Percentiles rank a stretch among this genome's conserved stretches.
These are phyloP conservation scores for Talaromyces sp. DNA, from an alignment of 2,329 filamentous ascomycete species.

Conservation along the genomic window DNA sequence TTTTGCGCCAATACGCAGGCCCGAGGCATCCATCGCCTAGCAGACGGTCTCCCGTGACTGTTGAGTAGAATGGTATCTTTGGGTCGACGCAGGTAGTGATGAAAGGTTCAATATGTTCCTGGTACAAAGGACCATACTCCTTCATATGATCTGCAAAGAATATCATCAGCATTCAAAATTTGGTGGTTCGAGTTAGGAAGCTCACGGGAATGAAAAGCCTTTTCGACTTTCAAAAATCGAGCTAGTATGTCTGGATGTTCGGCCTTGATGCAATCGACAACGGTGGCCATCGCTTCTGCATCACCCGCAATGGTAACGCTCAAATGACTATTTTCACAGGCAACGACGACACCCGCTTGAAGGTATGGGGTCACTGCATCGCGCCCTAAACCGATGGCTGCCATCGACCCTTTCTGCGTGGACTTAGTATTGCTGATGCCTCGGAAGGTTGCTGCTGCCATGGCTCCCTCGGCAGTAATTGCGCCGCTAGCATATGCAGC, in stretches of 20 bases:
- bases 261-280: conserved; percentile 5
- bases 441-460: conserved; percentile 13
- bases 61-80: neutral
- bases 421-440: neutral
- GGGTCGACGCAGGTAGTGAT: neutral
- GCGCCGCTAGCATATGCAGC: conserved; percentile 24
- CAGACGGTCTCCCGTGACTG: too few species aligned
- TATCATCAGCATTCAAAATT: neutral
- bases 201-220: conserved; percentile 20
- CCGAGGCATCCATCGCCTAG: neutral
- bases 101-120: neutral
- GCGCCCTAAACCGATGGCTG: conserved; percentile 18
- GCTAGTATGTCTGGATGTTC: conserved; percentile 6
- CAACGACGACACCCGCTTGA: conserved; percentile 7
- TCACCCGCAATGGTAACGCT: conserved; percentile 23
- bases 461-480: conserved; percentile 7
- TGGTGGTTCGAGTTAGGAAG: neutral
- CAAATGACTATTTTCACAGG: conserved; percentile 21
- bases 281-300: neutral
- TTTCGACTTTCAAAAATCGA: conserved; percentile 12
- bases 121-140: neutral
- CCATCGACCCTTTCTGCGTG: conserved; percentile 5
- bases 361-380: conserved; percentile 7
- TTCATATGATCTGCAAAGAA: neutral
- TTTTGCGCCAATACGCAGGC: conserved; percentile 10